These are phyloP conservation scores for Coemansia sp. DNA, from an alignment of 192 early-diverging fungal species.

Conservation along the genomic window DNA sequence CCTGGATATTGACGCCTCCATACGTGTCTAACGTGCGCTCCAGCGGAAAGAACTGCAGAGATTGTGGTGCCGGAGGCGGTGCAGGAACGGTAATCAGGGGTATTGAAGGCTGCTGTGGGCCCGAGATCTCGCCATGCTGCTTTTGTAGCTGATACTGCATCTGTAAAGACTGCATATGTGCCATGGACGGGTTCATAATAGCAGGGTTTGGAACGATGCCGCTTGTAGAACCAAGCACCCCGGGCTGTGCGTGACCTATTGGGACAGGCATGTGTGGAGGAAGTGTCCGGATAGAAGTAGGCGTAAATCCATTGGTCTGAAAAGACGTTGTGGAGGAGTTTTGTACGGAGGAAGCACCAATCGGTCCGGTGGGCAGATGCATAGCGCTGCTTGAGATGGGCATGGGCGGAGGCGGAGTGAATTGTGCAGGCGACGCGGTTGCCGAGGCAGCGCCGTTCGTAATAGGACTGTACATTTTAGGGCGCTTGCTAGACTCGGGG, in stretches of 20 bases:
- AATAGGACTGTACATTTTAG: slow-evolving; percentile 30
- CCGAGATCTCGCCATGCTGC: not conserved
- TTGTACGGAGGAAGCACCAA: not conserved
- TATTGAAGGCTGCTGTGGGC: slow-evolving; percentile 10
- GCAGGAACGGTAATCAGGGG: slow-evolving; percentile 23
- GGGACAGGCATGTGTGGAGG: slow-evolving; percentile 1
- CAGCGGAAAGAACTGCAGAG: slow-evolving; percentile 42
- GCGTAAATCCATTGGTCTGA: slow-evolving; percentile 17
- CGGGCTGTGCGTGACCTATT: not conserved
- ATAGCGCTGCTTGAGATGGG: slow-evolving; percentile 10
- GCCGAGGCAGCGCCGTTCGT: slow-evolving; percentile 33
- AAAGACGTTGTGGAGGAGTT: slow-evolving; percentile 6
- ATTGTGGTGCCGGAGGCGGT: slow-evolving; percentile 25
- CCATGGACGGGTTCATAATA: not conserved
- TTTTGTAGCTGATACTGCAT: not conserved
- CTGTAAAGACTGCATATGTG: not conserved
- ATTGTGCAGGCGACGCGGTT: slow-evolving; percentile 30
- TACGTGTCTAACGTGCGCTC: slow-evolving; percentile 70
- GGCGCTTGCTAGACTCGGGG: slow-evolving; percentile 31
- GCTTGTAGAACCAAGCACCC: slow-evolving; percentile 4
- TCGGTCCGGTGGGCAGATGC: slow-evolving; percentile 1
- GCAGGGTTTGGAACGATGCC: slow-evolving; percentile 6
- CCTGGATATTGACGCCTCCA: slow-evolving; percentile 73
- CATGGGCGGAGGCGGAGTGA: slow-evolving; percentile 29
- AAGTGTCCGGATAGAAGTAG: slow-evolving; percentile 1